Evolutionary conservation across 2,329 filamentous ascomycete genomes (phyloP), one percentile per base, ranked within the genome.

Genomic region (Cadophora luteo-olivacea): DNA sequence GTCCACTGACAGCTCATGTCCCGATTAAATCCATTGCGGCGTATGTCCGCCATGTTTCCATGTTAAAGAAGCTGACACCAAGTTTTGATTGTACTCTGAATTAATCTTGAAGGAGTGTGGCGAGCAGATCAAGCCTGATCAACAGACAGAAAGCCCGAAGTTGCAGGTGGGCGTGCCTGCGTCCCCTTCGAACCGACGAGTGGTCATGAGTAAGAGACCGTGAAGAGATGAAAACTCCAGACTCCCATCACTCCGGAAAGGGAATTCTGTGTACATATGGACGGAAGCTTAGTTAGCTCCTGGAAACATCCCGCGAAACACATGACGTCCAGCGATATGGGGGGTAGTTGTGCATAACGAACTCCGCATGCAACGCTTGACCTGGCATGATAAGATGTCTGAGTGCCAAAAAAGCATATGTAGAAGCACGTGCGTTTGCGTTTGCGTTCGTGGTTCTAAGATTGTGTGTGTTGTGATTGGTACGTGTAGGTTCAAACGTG

Each of bases 171-270:
- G 24, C 57, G 57, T 60, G 22, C 57, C 57, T 25, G 33, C 57
- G 57, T 60, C 36, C 36, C 36, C 36, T 29, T 45, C n/a, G n/a
- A 25, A 41, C 5, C 45, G 57, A 60, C n/a, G 33, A 45, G 52
- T 19, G 7, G 25, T 55, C 52, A 33, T 55, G 16, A 19, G 25
- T 32, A 25, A 60, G 19, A 16, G n/a, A 41, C 45, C 41, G 41
- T 45, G 14, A 45, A 45, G 41, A 45, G 41, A 45, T 45, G 41
- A 45, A 45, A 38, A 38, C 8, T 45, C 41, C 12, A 45, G 16
- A 16, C 16, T 14, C 19, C 41, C 41, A 11, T 45, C 16, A 6
- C 45, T 14, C n/a, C n/a, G n/a, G 7, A 2, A 49, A 22, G n/a
- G n/a, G 45, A 49, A 22, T 6, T 22, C 45, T 49, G 7, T 49